Percentiles rank a stretch among this genome's conserved stretches.
Evolutionary conservation across 306 rosid species (phyloP).

Genomic region (Quercus parvula): DNA sequence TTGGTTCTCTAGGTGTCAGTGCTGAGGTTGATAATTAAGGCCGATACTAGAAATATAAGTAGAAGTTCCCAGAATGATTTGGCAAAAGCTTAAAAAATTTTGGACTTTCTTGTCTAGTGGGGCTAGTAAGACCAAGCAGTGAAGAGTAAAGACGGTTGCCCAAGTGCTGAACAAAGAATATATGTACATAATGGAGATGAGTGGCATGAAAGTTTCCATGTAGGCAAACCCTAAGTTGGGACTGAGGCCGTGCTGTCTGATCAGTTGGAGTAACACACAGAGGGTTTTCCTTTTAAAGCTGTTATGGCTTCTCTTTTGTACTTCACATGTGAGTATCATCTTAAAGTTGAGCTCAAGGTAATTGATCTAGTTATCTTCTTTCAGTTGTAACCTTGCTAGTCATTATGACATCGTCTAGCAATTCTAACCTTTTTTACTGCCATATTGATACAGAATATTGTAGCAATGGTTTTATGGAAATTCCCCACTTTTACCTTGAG

Average conservation of each 20-base stretch:
- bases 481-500: not conserved
- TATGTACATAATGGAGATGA: not conserved
- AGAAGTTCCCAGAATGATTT: conserved; percentile 23
- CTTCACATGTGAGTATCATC: not conserved
- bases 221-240: conserved; percentile 2
- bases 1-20: conserved; percentile 2
- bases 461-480: conserved; percentile 8
- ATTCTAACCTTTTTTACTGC: conserved; percentile 9
- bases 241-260: not conserved
- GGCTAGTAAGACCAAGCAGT: conserved; percentile 20
- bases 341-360: not conserved
- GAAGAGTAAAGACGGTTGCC: not conserved
- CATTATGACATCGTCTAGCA: not conserved
- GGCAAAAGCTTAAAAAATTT: conserved; percentile 24
- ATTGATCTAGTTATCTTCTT: not conserved
- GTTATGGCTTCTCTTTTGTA: not conserved
- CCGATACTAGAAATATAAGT: not conserved
- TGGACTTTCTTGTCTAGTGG: conserved; percentile 19
- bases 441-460: conserved; percentile 4
- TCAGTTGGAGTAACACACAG: not conserved
- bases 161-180: no score
- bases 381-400: not conserved
- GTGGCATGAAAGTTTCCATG: not conserved
- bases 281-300: not conserved
- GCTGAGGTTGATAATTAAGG: conserved; percentile 12